A percentile compares a stretch with the other conserved stretches of the same genome.
These are phyloP conservation scores for Penicillium cosmopolitanum DNA, from an alignment of 495 filamentous ascomycete genomes.

Conservation along the genomic window DNA sequence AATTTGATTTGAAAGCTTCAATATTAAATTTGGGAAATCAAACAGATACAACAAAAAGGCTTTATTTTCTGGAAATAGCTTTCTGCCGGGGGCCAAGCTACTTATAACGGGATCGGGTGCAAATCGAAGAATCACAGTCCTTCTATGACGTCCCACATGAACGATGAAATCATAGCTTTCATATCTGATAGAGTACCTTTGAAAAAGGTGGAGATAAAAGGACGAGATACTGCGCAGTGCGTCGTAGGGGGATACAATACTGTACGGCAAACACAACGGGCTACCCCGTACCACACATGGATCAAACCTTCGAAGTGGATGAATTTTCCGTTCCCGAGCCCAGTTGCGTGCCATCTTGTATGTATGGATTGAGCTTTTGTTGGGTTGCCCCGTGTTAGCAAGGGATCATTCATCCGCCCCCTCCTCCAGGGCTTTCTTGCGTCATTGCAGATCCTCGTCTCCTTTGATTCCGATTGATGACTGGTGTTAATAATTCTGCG, in stretches of 20 bases:
- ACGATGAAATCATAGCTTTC: neutral
- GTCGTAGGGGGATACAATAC: too few species aligned
- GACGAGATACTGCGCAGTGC: neutral
- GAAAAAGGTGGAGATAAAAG: neutral
- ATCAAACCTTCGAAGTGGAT: neutral
- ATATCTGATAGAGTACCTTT: neutral
- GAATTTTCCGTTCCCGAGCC: neutral
- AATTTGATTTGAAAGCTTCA: too few species aligned
- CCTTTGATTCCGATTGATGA: neutral
- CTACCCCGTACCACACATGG: too few species aligned
- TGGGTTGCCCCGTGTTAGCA: neutral
- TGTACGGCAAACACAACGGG: neutral
- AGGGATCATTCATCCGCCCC: neutral
- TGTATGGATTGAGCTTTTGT: neutral
- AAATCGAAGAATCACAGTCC: too few species aligned
- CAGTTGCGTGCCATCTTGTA: neutral
- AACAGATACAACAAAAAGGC: too few species aligned
- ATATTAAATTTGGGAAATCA: too few species aligned
- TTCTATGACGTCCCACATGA: neutral
- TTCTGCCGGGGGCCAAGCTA: too few species aligned
- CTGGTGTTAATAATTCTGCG: neutral
- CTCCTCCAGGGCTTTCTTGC: neutral
- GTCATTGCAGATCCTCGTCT: neutral
- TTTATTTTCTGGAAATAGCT: too few species aligned
- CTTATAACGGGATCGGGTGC: too few species aligned